Evolutionary conservation across 75 land plant genomes (phyloP), one percentile per base, ranked within the genome.

Genomic region (Cryptomeria japonica): DNA sequence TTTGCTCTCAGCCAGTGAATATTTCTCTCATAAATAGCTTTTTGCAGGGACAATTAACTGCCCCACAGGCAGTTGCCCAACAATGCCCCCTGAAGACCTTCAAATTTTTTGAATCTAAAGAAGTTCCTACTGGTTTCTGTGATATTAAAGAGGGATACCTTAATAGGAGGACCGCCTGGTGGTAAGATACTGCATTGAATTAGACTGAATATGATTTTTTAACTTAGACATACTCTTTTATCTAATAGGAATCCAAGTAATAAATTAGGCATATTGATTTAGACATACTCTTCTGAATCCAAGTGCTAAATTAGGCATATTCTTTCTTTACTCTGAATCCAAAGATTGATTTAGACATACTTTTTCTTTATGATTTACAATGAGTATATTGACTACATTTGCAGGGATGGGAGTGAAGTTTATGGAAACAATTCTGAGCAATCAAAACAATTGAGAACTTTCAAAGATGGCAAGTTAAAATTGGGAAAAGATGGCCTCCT

Each of bases 321-420:
- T 51, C 13, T 51, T 13, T 51, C 15, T 2, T 13, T 51, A 13
- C 2, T 14, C 55, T 51, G 55, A 51, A 14, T 51, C 14, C 16
- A 51, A 51, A 51, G 16, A 51, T 14, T 14, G 55, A 14, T 51
- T 51, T 14, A 14, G 55, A 51, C 53, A 49, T 49, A 49, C 10
- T 12, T 49, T 19, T 56, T 19, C 5, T 18, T 56, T 18, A 0
- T 56, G 22, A 56, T 61, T 8, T 4, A 22, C 4, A 25, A 61
- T n/a, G n/a, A n/a, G n/a, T 61, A 22, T 3, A 5, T n/a, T n/a
- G n/a, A n/a, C n/a, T 75, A 32, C 12, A 10, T 46, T 37, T 86
- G 70, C 34, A 95, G 97, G 97, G 96, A 96, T 90, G 97, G 93
- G 32, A 95, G 95, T 89, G 96, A 89, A 10, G 88, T 96, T 1